phyloP scores from a whole-genome alignment of 2,329 filamentous ascomycete species.

The Apiospora marii region DNA sequence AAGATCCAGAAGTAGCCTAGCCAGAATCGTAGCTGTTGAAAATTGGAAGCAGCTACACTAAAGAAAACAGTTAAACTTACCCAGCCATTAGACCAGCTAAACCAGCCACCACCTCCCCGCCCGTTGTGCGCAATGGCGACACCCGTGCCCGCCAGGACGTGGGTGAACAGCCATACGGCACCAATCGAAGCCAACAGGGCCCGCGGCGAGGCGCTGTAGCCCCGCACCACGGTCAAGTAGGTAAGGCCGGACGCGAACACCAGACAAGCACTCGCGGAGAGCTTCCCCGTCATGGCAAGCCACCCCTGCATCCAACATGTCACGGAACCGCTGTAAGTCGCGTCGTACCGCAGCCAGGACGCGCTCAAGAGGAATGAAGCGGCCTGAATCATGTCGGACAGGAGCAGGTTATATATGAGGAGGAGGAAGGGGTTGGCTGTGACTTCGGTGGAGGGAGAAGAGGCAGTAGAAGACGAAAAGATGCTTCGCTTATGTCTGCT shows the following conservation, averaged over 20 bases:
- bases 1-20: slow-evolving; percentile 28
- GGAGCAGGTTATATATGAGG: slow-evolving; percentile 29
- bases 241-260: slow-evolving; percentile 72
- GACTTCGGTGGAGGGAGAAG: background rate
- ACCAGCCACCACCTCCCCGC: slow-evolving; percentile 43
- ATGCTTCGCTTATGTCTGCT: background rate
- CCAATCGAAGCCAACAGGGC: slow-evolving; percentile 58
- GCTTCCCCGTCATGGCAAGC: slow-evolving; percentile 71
- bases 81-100: background rate
- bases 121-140: slow-evolving; percentile 54
- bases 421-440: slow-evolving; percentile 20
- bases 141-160: slow-evolving; percentile 62
- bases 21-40: no score
- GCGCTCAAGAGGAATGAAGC: slow-evolving; percentile 68
- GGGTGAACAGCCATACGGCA: slow-evolving; percentile 65
- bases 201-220: slow-evolving; percentile 58
- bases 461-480: background rate
- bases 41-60: no score
- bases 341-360: slow-evolving; percentile 62
- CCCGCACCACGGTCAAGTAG: slow-evolving; percentile 67
- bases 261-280: slow-evolving; percentile 73
- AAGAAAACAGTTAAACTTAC: no score
- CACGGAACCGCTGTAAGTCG: slow-evolving; percentile 58
- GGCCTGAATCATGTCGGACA: slow-evolving; percentile 71
- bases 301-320: slow-evolving; percentile 72